These are phyloP conservation scores for Pestalotiopsis sp. DNA, from an alignment of 2,329 filamentous ascomycete species.

Conservation along the genomic window DNA sequence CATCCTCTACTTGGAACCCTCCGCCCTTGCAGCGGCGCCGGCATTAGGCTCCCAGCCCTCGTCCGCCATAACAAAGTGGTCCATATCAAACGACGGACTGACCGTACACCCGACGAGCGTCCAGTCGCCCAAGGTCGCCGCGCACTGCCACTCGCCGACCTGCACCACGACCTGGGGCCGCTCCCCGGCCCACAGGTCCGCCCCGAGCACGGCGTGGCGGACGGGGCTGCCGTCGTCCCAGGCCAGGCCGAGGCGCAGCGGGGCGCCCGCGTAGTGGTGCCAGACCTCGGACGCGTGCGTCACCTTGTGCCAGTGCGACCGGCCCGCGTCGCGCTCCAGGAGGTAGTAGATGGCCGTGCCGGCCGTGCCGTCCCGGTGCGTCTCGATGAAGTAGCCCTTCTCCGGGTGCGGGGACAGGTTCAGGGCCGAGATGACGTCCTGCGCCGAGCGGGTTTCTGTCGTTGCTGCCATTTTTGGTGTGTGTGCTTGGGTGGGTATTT, in stretches of 20 bases:
- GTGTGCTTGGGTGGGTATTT: conserved; percentile 1
- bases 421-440: conserved; percentile 45
- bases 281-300: conserved; percentile 49
- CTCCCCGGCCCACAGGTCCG: conserved; percentile 39
- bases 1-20: not conserved
- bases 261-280: conserved; percentile 56
- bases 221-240: conserved; percentile 41
- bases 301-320: conserved; percentile 53
- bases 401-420: conserved; percentile 46
- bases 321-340: conserved; percentile 42
- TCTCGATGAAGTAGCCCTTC: conserved; percentile 51
- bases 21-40: not conserved
- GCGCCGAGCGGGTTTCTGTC: conserved; percentile 32
- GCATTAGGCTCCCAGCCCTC: conserved; percentile 26
- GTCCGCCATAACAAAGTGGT: conserved; percentile 27
- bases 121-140: conserved; percentile 45
- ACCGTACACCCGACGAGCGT: conserved; percentile 43
- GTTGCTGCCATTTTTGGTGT: conserved; percentile 18
- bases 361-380: conserved; percentile 44
- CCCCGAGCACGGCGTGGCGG: conserved; percentile 39
- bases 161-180: conserved; percentile 43
- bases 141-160: conserved; percentile 48
- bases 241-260: conserved; percentile 45
- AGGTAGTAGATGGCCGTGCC: conserved; percentile 57
- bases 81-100: conserved; percentile 25